Evolutionary conservation across 1,284 basidiomycete species (phyloP).

Genomic region (Rhodofomes roseus): DNA sequence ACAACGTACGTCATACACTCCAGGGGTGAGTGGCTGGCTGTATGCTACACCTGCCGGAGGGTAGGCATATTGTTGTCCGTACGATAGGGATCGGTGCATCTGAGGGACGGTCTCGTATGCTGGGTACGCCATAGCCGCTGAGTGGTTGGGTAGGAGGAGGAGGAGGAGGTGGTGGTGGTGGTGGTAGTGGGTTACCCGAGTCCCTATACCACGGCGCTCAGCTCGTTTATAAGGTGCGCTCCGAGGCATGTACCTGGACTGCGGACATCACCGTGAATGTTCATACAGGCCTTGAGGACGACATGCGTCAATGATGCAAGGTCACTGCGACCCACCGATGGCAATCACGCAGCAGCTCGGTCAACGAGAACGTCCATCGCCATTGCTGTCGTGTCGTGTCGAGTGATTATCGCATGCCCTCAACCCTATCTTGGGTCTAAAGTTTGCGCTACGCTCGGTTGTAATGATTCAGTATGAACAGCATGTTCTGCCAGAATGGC

Average conservation of each 20-base stretch:
- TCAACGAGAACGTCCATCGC: neutral
- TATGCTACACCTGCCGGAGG: slow-evolving; percentile 19
- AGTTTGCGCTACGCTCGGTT: neutral
- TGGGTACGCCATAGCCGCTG: slow-evolving; percentile 30
- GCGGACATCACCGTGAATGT: neutral
- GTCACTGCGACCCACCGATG: neutral
- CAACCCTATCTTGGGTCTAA: neutral
- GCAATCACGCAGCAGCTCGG: neutral
- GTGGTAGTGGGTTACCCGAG: neutral
- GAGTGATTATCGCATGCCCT: neutral
- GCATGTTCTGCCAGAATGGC: neutral
- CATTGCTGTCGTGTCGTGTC: neutral
- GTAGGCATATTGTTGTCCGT: slow-evolving; percentile 24
- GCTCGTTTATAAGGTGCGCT: neutral
- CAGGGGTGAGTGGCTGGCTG: slow-evolving; percentile 17
- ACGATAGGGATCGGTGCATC: slow-evolving; percentile 24
- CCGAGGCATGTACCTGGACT: neutral
- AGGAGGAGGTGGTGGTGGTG: neutral
- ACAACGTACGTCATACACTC: slow-evolving; percentile 25
- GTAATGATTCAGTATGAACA: neutral
- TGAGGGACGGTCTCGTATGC: slow-evolving; percentile 32
- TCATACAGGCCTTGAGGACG: neutral
- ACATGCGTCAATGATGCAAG: neutral
- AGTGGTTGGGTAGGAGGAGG: neutral
- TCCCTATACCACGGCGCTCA: neutral